Percentiles rank a stretch among this genome's conserved stretches.
phyloP scores from a whole-genome alignment of 202 grass and related monocot genomes.

The Schoenoplectus triqueter region DNA sequence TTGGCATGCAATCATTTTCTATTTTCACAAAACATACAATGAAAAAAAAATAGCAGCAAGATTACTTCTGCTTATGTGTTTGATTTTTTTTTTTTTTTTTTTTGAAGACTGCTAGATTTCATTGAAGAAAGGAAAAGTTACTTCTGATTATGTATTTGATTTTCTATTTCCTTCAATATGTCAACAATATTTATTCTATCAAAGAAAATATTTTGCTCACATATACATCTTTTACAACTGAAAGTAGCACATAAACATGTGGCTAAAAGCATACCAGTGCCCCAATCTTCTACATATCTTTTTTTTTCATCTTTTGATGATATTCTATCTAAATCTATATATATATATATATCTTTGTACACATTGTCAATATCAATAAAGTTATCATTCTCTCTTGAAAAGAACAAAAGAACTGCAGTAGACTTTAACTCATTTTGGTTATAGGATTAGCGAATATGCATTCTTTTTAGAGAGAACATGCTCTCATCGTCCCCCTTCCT shows the following conservation, averaged over 20 bases:
- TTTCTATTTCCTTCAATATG: neutral
- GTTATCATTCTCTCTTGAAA: no score
- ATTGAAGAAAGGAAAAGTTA: no score
- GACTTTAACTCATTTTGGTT: no score
- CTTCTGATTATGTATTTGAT: no score
- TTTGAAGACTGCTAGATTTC: no score
- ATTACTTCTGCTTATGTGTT: conserved; percentile 7
- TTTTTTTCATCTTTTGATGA: neutral
- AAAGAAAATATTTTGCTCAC: neutral
- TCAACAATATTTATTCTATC: neutral
- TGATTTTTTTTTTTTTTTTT: neutral
- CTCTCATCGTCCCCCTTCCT: neutral
- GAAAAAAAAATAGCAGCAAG: neutral
- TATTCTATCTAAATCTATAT: neutral
- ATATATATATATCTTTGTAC: neutral
- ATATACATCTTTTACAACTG: neutral
- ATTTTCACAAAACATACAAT: conserved; percentile 8
- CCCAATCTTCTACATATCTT: neutral
- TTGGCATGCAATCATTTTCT: conserved; percentile 10
- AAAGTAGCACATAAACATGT: neutral
- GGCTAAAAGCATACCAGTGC: no score
- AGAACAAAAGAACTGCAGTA: no score
- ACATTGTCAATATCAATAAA: no score
- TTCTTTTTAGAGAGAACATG: no score
- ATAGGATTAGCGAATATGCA: no score